phyloP scores from a whole-genome alignment of 768 basidiomycete species.

The Tricholoma furcatifolium region DNA sequence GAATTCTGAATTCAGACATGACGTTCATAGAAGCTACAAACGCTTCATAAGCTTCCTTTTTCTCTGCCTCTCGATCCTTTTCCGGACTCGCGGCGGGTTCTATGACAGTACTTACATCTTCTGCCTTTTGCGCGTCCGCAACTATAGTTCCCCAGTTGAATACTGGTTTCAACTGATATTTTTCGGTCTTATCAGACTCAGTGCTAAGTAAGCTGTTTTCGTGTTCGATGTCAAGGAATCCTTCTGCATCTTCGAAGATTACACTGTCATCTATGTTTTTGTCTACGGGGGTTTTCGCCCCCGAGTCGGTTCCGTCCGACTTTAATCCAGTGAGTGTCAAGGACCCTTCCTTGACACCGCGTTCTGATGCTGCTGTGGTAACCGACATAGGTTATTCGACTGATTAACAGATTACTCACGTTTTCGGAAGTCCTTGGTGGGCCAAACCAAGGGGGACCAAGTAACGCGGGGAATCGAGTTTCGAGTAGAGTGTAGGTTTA shows the following conservation, averaged over 20 bases:
- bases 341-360: neutral
- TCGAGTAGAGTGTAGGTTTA: neutral
- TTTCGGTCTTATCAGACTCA: neutral
- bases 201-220: neutral
- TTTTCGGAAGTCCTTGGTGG: neutral
- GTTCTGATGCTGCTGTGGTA: neutral
- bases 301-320: too few species aligned
- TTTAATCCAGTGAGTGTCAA: neutral
- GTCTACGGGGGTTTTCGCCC: neutral
- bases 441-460: too few species aligned
- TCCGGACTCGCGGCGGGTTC: neutral
- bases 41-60: neutral
- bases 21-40: too few species aligned
- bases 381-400: neutral
- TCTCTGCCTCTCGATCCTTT: neutral
- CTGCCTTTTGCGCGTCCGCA: neutral
- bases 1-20: neutral
- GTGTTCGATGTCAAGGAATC: neutral
- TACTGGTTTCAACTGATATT: neutral
- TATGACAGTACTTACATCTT: neutral
- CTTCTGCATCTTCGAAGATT: neutral
- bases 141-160: neutral
- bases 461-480: neutral
- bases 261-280: too few species aligned
- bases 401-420: neutral